These are phyloP conservation scores for Cladosporium halotolerans DNA, from an alignment of 2,329 filamentous ascomycete genomes.

Conservation along the genomic window DNA sequence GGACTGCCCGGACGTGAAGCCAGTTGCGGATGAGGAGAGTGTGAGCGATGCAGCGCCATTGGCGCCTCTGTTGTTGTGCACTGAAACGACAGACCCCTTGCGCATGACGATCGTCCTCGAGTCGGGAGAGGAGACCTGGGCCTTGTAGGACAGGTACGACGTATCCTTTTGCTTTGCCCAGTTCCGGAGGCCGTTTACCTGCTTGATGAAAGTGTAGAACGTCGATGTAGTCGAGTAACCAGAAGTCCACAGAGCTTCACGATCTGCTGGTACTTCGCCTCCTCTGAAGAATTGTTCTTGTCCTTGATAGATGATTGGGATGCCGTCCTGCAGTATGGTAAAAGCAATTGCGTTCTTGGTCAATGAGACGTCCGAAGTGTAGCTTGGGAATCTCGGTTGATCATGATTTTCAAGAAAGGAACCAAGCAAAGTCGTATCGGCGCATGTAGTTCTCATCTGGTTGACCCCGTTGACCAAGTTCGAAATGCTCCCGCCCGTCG, in stretches of 20 bases:
- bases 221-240: slow-evolving; percentile 11
- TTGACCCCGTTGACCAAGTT: slow-evolving; percentile 5
- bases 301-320: slow-evolving; percentile 21
- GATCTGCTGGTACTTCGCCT: slow-evolving; percentile 10
- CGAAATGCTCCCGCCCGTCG: slow-evolving; percentile 14
- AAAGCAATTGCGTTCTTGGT: slow-evolving; percentile 16
- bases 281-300: slow-evolving; percentile 18
- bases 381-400: slow-evolving; percentile 14
- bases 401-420: slow-evolving; percentile 20
- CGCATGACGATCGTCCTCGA: slow-evolving; percentile 40
- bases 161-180: slow-evolving; percentile 35
- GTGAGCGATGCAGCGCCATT: slow-evolving; percentile 20
- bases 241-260: slow-evolving; percentile 14
- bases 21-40: slow-evolving; percentile 18
- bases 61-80: slow-evolving; percentile 29
- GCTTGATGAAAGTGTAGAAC: slow-evolving; percentile 11
- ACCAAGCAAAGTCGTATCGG: slow-evolving; percentile 14
- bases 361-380: slow-evolving; percentile 12
- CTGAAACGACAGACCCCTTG: slow-evolving; percentile 40
- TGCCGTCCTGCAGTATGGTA: slow-evolving; percentile 17
- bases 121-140: slow-evolving; percentile 36
- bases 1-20: slow-evolving; percentile 21
- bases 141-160: slow-evolving; percentile 37
- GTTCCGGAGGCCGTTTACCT: slow-evolving; percentile 19
- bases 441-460: background rate